Base-by-base conservation (phyloP, 208 protist genomes). In the Phytomonas sp. region DNA sequence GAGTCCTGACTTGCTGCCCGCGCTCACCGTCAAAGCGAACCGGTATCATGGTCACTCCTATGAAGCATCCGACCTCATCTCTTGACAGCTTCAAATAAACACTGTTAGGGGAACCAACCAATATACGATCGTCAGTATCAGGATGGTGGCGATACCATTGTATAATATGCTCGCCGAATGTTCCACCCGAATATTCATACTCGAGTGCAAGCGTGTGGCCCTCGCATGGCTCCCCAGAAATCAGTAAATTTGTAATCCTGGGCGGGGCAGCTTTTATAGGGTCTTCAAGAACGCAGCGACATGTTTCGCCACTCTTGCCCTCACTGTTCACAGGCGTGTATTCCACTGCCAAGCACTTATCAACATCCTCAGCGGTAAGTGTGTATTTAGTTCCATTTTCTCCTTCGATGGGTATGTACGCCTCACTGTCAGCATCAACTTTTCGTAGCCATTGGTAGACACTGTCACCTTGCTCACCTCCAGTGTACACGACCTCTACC, bases 391-490 rank as follows among this genome's bases (percentile, higher is more conserved):
- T 91, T 51, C 65, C 65, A 74, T 88, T 92, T 69, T 91, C 88
- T 36, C 84, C 87, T 31, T 87, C 76, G 72, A 97, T 95, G 43
- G 90, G 77, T 60, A 83, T 81, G 83, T 94, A 96, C 56, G 61
- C 70, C 15, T 51, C 32, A 20, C 17, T 37, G 60, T 32, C 28
- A 37, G 60, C 60, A 59, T 84, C 80, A 29, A 79, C 76, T 71
- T 92, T 91, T 68, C 90, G 90, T 30, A 97, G 81, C 94, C 94
- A 97, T 75, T 96, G 90, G 75, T 89, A 95, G 70, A 87, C 84
- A 77, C 87, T 94, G 51, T 87, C 75, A 66, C 94, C 92, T 71
- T 97, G 92, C 64, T 81, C 79, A 60, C 94, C 94, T 60, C 92
- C 91, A 70, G 79, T 78, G 84, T 96, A 97, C 60, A 81, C 68